Evolutionary conservation across 148 eudicot genomes (phyloP).

Genomic region (Agrostemma githago): DNA sequence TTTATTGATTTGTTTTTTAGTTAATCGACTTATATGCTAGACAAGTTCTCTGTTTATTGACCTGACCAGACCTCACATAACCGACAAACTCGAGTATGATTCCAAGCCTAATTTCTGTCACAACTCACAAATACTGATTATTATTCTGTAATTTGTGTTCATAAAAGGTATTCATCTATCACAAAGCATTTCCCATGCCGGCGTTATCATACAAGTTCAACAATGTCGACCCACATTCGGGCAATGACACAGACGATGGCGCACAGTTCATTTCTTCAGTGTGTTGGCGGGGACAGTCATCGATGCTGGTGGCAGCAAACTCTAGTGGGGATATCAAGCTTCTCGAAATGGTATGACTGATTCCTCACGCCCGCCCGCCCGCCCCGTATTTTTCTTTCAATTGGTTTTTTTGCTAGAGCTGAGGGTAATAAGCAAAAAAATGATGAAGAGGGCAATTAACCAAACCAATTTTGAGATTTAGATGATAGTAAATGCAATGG

Average conservation of each 20-base stretch:
- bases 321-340: slow-evolving; percentile 83
- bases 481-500: slow-evolving; percentile 18
- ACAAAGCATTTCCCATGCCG: slow-evolving; percentile 95
- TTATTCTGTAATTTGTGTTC: not conserved
- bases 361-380: not conserved
- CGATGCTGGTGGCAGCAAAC: slow-evolving; percentile 88
- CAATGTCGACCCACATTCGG: slow-evolving; percentile 54
- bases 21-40: too few relatives aligned
- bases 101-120: too few relatives aligned
- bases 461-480: slow-evolving; percentile 29
- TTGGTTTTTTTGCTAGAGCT: not conserved
- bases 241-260: slow-evolving; percentile 60
- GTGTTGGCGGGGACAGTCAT: slow-evolving; percentile 86
- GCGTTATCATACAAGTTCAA: slow-evolving; percentile 66
- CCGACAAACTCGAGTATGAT: too few relatives aligned
- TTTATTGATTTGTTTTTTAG: too few relatives aligned
- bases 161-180: slow-evolving; percentile 74
- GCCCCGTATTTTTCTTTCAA: not conserved
- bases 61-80: too few relatives aligned
- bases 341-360: slow-evolving; percentile 66
- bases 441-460: slow-evolving; percentile 18
- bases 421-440: not conserved
- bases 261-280: slow-evolving; percentile 86
- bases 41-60: too few relatives aligned
- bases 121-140: too few relatives aligned